Conservation (phyloP, 129 eudicot species). For the Sambucus nigra region DNA sequence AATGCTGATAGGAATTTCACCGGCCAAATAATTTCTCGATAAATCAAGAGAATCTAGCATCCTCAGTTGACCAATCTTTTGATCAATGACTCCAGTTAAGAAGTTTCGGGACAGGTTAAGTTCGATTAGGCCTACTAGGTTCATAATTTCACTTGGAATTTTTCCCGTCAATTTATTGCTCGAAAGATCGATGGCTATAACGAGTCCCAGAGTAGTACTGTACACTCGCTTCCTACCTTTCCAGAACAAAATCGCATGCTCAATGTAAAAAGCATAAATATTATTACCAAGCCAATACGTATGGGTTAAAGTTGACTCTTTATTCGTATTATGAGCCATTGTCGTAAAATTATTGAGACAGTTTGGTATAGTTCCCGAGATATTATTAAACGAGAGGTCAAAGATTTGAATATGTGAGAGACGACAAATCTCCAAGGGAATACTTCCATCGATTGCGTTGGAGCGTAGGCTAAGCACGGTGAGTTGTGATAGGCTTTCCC, state of each 20-base stretch:
- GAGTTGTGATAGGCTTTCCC: constrained; percentile 7
- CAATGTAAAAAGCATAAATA: no score
- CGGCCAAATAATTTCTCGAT: constrained; percentile 13
- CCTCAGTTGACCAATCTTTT: constrained; percentile 16
- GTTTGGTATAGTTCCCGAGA: constrained; percentile 21
- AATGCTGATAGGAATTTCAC: constrained; percentile 22
- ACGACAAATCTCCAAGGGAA: constrained; percentile 17
- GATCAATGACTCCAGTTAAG: constrained; percentile 12
- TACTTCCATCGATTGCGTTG: constrained; percentile 23
- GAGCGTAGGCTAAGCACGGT: constrained; percentile 16
- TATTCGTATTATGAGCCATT: constrained; percentile 14
- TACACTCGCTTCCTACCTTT: constrained; percentile 11
- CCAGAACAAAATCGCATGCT: constrained; percentile 9
- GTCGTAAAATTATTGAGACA: constrained; percentile 21
- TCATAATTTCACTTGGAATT: constrained; percentile 5
- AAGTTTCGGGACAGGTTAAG: constrained; percentile 18
- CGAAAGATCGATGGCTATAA: constrained; percentile 21
- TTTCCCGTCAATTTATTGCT: constrained; percentile 21
- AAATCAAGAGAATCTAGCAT: constrained; percentile 14
- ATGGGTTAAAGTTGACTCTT: neutral
- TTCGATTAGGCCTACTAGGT: constrained; percentile 7
- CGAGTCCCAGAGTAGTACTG: neutral
- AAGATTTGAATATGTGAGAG: constrained; percentile 18
- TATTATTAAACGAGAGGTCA: constrained; percentile 17
- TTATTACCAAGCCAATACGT: no score